Evolutionary conservation across 2,329 filamentous ascomycete species (phyloP).

Genomic region (Diaporthe sp.): DNA sequence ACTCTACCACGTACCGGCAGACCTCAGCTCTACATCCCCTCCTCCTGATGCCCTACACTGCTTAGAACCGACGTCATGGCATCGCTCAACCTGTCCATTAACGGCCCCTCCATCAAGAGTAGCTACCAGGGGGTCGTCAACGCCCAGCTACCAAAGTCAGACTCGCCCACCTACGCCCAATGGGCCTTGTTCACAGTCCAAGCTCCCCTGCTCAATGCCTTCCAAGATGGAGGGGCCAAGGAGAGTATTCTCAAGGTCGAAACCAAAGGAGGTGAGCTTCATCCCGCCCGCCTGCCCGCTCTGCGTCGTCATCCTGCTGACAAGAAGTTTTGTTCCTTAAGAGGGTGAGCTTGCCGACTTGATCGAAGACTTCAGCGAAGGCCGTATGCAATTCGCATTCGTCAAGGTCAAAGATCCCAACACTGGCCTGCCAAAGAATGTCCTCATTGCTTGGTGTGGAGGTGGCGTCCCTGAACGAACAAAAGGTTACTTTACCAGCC

Average conservation of each 20-base stretch:
- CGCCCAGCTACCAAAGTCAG: conserved; percentile 59
- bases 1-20: conserved; percentile 1
- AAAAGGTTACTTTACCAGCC: conserved; percentile 98
- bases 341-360: conserved; percentile 92
- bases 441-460: conserved; percentile 96
- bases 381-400: conserved; percentile 95
- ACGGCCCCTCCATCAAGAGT: conserved; percentile 86
- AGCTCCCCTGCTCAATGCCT: conserved; percentile 90
- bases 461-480: conserved; percentile 98
- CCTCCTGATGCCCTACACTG: conserved; percentile 31
- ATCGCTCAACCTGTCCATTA: conserved; percentile 81
- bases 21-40: conserved; percentile 11
- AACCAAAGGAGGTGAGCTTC: conserved; percentile 79
- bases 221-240: conserved; percentile 86
- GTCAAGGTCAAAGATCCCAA: conserved; percentile 97
- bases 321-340: conserved; percentile 47
- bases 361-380: conserved; percentile 96
- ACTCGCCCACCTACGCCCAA: conserved; percentile 85
- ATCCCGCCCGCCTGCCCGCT: neutral
- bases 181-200: conserved; percentile 97
- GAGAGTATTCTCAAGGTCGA: conserved; percentile 97
- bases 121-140: conserved; percentile 74
- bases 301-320: conserved; percentile 33
- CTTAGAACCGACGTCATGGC: conserved; percentile 67
- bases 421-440: conserved; percentile 86